Base-by-base conservation (phyloP, 192 early-diverging fungal species). In the Coemansia sp. region DNA sequence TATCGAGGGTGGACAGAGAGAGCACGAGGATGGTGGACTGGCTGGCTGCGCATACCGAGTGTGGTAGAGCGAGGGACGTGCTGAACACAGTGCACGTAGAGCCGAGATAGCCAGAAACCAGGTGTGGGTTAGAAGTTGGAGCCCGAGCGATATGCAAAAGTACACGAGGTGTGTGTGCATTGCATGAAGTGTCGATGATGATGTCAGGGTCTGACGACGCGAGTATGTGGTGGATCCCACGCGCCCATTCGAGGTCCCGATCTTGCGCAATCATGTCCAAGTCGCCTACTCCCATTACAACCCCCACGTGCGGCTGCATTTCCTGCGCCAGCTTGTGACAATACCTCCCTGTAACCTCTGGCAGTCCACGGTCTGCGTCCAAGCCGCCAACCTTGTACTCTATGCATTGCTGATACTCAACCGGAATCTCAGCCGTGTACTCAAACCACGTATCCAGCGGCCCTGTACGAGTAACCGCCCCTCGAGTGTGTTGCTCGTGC, bases 271-370 rank as follows among this genome's bases (percentile, higher is more conserved):
- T 19, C 24, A 23, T 24, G 10, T 23, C 50, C 19, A 52, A 52
- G 24, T 52, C 50, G n/a, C 19, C 5, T 19, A 52, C 24, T n/a
- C 50, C 50, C 50, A 52, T 52, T 3, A 6, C 50, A 52, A 52
- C 24, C 19, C 50, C 50, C 19, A 12, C 50, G 6, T 52, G 8
- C 9, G 50, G 9, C 21, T 19, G 24, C n/a, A 11, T n/a, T 52
- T 52, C 8, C 50, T n/a, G 50, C 19, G 21, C 24, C 50, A 52
- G n/a, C 50, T 52, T 52, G 19, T 52, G 50, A 52, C 50, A 52
- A 24, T 52, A 52, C 24, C 12, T n/a, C n/a, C 24, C 8, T 4
- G 21, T 19, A 51, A 24, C 19, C 50, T n/a, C 50, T 24, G 24
- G 48, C 7, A 49, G 1, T 8, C 6, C 32, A 8, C 32, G 32